Evolutionary conservation across 306 rosid species (phyloP).

Genomic region (Lotus japonicus): DNA sequence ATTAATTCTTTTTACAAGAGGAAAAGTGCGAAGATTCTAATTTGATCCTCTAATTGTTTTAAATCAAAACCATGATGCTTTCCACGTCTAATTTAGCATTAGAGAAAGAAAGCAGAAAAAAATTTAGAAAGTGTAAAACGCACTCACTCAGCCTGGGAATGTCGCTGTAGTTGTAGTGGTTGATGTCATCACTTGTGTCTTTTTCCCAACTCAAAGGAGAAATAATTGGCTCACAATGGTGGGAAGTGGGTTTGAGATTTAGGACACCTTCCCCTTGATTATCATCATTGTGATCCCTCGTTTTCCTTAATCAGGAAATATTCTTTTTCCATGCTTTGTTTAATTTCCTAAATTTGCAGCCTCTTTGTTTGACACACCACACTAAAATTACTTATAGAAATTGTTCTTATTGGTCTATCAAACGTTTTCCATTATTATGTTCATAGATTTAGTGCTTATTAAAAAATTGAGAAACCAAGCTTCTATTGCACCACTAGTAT

Average conservation of each 20-base stretch:
- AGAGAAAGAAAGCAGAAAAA: conserved; percentile 2
- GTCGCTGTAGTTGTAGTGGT: conserved; percentile 31
- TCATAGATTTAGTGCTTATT: too few relatives aligned
- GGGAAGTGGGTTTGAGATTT: conserved; percentile 24
- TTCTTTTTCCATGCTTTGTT: neutral
- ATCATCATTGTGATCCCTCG: conserved; percentile 8
- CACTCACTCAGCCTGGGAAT: conserved; percentile 32
- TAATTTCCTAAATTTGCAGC: neutral
- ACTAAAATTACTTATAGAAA: too few relatives aligned
- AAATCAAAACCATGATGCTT: conserved; percentile 38
- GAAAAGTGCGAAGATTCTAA: conserved; percentile 55
- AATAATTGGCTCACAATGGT: conserved; percentile 23
- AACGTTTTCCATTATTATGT: too few relatives aligned
- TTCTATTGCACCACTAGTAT: too few relatives aligned
- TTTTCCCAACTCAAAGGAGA: conserved; percentile 61
- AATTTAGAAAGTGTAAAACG: conserved; percentile 27
- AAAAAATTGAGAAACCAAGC: too few relatives aligned
- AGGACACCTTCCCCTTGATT: neutral
- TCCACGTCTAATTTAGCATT: conserved; percentile 40
- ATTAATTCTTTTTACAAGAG: too few relatives aligned
- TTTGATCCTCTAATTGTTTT: conserved; percentile 16
- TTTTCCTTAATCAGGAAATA: conserved; percentile 35
- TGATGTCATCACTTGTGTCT: conserved; percentile 40
- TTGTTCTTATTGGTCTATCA: too few relatives aligned
- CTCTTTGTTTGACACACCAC: too few relatives aligned